Base-by-base conservation (phyloP, 208 protist species). In the Trypanosomatidae sp. region DNA sequence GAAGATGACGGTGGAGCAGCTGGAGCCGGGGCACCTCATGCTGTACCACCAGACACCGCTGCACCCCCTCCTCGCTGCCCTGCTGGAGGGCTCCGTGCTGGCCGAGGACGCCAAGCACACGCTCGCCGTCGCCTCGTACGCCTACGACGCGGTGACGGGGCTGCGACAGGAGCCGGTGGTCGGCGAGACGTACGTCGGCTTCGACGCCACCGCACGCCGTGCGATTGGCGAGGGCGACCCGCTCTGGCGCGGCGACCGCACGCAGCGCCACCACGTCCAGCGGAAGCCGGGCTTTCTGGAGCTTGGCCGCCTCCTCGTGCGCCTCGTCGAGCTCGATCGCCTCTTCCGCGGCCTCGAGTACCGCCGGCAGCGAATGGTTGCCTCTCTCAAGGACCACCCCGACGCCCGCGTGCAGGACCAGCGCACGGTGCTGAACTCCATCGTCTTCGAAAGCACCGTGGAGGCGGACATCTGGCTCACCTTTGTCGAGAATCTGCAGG, bases 261-360 rank as follows among this genome's bases (percentile, higher is more conserved):
- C 44, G 13, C 71, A 82, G 28, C 64, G 49, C 12, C 82, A 83
- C n/a, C 83, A 84, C 65, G 76, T 76, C 8, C 81, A 89, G 68
- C 89, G 89, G 36, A 96, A 94, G 75, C 92, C 92, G 65, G 91
- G 92, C 77, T 93, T 93, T 64, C 58, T 96, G 3, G 90, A 95
- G 70, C 84, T 96, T 7, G 92, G 92, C 25, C 84, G 92, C 1
- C 68, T 96, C 8, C 75, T 96, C 17, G 81, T 94, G 30, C 85
- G 85, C 25, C 88, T 96, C 47, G 80, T 95, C n/a, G 89, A 96
- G 69, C 79, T 96, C 10, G 85, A 96, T 72, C 76, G 80, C 3
- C 74, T 95, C 25, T 96, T 90, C 76, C 83, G 89, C 64, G 73
- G 79, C 12, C 77, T 95, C 8, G 89, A 96, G 71, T 82, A 80